A percentile compares a stretch with the other conserved stretches of the same genome.
Conservation (phyloP, 257 asterid species). For the Fraxinus anomala region DNA sequence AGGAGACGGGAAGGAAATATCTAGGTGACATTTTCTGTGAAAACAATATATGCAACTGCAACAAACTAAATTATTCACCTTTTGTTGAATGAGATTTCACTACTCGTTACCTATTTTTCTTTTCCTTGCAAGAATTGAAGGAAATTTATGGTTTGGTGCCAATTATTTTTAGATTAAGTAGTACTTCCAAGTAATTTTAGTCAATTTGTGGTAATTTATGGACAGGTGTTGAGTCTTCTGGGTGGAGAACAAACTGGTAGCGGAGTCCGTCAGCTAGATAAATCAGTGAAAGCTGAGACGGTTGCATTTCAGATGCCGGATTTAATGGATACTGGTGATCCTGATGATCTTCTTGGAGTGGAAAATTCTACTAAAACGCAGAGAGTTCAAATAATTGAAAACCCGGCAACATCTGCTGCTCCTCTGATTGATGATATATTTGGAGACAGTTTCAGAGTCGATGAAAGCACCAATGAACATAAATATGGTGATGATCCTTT, state of each 20-base stretch:
- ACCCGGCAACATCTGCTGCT: slow-evolving; percentile 45
- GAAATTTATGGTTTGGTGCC: slow-evolving; percentile 11
- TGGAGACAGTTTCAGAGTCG: slow-evolving; percentile 49
- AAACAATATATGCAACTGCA: not conserved
- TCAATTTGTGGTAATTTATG: slow-evolving; percentile 19
- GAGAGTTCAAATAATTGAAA: slow-evolving; percentile 38
- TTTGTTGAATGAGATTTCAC: not conserved
- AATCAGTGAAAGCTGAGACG: slow-evolving; percentile 47
- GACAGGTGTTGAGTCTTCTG: slow-evolving; percentile 76
- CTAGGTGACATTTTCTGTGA: not conserved
- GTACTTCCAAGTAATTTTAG: slow-evolving; percentile 4
- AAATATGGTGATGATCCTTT: slow-evolving; percentile 83
- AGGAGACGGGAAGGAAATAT: not conserved
- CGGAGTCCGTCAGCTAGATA: slow-evolving; percentile 42
- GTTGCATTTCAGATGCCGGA: slow-evolving; percentile 59
- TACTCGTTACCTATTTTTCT: not conserved
- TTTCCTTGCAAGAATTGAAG: not conserved
- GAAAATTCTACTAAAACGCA: slow-evolving; percentile 43
- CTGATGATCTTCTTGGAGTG: slow-evolving; percentile 50
- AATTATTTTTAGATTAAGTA: slow-evolving; percentile 16
- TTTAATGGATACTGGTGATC: slow-evolving; percentile 84
- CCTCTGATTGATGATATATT: slow-evolving; percentile 74
- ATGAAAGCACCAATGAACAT: slow-evolving; percentile 40
- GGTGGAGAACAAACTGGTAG: slow-evolving; percentile 53
- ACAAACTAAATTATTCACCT: not conserved